phyloP scores from a whole-genome alignment of 2,329 filamentous ascomycete species.

The Paecilomyces sp. region DNA sequence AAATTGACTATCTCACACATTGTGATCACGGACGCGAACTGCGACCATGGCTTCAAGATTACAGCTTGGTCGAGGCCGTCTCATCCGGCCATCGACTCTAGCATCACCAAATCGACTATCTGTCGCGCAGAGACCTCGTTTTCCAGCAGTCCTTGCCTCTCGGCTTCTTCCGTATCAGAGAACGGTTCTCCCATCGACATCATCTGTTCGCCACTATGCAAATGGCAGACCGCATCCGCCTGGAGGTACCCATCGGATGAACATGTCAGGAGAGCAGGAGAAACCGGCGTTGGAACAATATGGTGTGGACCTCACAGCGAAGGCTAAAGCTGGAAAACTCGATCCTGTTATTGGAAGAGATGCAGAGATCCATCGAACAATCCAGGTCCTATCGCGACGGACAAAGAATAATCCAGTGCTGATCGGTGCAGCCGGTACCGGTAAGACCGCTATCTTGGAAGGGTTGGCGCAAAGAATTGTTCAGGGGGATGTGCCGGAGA shows the following conservation, averaged over 20 bases:
- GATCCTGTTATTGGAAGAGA: slow-evolving; percentile 95
- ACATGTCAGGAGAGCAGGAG: slow-evolving; percentile 66
- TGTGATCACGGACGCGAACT: neutral
- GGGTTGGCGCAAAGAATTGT: slow-evolving; percentile 86
- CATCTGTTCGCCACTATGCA: slow-evolving; percentile 43
- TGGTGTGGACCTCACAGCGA: slow-evolving; percentile 80
- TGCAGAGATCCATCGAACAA: slow-evolving; percentile 84
- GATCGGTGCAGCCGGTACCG: slow-evolving; percentile 85
- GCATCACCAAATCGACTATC: slow-evolving; percentile 11
- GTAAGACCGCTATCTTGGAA: slow-evolving; percentile 90
- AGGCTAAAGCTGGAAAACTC: slow-evolving; percentile 79
- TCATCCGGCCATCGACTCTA: slow-evolving; percentile 19
- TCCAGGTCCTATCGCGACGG: slow-evolving; percentile 83
- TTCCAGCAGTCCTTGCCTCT: slow-evolving; percentile 10
- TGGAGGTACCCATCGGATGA: slow-evolving; percentile 89
- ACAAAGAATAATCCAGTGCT: slow-evolving; percentile 96
- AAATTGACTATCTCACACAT: neutral
- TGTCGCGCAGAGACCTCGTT: slow-evolving; percentile 12
- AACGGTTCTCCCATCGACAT: slow-evolving; percentile 6
- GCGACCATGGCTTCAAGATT: slow-evolving; percentile 27
- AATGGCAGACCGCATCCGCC: slow-evolving; percentile 69
- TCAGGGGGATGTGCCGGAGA: slow-evolving; percentile 87
- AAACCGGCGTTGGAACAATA: slow-evolving; percentile 88
- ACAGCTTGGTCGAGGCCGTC: slow-evolving; percentile 21
- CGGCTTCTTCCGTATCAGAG: slow-evolving; percentile 3